Conservation (phyloP, 345 rosid genomes). For the Arabis alpina region DNA sequence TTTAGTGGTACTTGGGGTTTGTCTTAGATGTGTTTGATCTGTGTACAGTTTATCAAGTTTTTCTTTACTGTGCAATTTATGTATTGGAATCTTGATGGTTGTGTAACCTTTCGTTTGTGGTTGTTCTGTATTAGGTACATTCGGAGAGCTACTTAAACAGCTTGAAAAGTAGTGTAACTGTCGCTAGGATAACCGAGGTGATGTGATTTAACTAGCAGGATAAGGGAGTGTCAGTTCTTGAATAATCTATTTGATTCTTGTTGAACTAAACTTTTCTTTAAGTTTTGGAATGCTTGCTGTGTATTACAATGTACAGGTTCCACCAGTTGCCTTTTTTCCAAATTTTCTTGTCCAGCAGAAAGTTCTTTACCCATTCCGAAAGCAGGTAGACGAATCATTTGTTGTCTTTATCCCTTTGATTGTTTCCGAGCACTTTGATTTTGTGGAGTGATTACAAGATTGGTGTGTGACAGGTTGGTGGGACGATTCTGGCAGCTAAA, state of each 20-base stretch:
- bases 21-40: constrained; percentile 6
- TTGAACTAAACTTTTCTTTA: background rate
- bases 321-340: constrained; percentile 83
- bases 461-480: constrained; percentile 68
- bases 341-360: constrained; percentile 78
- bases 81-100: background rate
- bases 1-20: constrained; percentile 66
- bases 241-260: background rate
- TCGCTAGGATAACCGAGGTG: constrained; percentile 86
- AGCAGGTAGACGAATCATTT: constrained; percentile 55
- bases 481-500: constrained; percentile 87
- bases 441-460: constrained; percentile 8
- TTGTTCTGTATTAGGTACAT: constrained; percentile 63
- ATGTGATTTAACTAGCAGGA: background rate
- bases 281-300: background rate
- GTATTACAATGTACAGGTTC: constrained; percentile 55
- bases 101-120: background rate
- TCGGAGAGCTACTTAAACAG: constrained; percentile 74
- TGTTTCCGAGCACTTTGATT: background rate
- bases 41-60: background rate
- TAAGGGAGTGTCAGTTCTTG: background rate
- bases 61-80: background rate
- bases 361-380: constrained; percentile 80
- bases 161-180: constrained; percentile 72
- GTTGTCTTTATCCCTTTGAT: constrained; percentile 14